Base-by-base conservation (phyloP, 2,329 filamentous ascomycete species). In the Ophiostoma perfectum region DNA sequence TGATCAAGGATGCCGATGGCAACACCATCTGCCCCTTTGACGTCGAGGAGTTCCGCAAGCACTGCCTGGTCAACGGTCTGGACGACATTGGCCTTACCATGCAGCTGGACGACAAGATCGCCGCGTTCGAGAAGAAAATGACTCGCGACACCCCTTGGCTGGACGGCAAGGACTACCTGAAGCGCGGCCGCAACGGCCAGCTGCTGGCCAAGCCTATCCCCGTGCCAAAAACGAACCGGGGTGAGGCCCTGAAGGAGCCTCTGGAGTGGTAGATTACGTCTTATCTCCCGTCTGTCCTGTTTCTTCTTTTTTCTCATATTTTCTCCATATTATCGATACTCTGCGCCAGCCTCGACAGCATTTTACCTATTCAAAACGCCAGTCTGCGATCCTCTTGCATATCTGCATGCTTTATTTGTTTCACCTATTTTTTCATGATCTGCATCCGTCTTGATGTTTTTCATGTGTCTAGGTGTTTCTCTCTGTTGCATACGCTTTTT, bases 71-170 rank as follows among this genome's bases (percentile, higher is more conserved):
- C 75, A 96, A 98, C 76, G 94, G 94, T 0, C 87, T 98, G 9
- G 94, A 98, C 77, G 95, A 98, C 74, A 98, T 98, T 75, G 94
- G 94, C 47, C 81, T 98, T 72, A 98, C 94, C 5, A 92, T 97
- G 84, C 91, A 96, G 80, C 86, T 91, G 80, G 93, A 95, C 72
- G 90, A 93, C 71, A 93, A 96, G 84, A 97, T 98, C 76, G 81
- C 85, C 69, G 84, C 84, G 70, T 97, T 95, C 75, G 94, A 98
- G 86, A 81, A 82, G 74, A 89, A 88, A 78, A 87, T 93, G 77
- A 90, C 90, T 9, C 79, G 83, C 66, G 86, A 92, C 71, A 96
- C 91, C 36, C 94, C 95, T 2, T 98, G 94, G 94, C 81, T 98
- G 72, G 92, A 97, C 75, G 95, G 94, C 45, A 88, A 84, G 58